Evolutionary conservation across 768 basidiomycete genomes (phyloP).

Genomic region (Suillus weaverae): DNA sequence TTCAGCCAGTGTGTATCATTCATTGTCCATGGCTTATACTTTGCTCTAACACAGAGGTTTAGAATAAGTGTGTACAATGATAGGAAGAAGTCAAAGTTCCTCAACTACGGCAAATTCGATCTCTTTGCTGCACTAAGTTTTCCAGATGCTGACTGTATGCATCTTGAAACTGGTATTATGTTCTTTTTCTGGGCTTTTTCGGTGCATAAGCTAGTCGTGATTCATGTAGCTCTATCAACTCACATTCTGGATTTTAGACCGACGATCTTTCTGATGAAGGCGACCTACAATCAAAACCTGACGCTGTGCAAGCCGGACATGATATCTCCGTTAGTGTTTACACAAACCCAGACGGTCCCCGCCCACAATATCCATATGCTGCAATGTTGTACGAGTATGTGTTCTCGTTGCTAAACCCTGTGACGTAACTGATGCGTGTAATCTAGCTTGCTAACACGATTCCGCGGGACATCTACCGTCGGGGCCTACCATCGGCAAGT

Average conservation of each 20-base stretch:
- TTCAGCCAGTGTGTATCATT: slow-evolving; percentile 29
- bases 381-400: slow-evolving; percentile 41
- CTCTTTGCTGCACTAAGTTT: slow-evolving; percentile 40
- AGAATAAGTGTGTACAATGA: slow-evolving; percentile 37
- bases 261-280: slow-evolving; percentile 41
- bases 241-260: slow-evolving; percentile 22
- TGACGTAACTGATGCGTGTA: slow-evolving; percentile 14
- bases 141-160: slow-evolving; percentile 36
- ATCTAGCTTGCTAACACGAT: slow-evolving; percentile 32
- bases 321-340: slow-evolving; percentile 32
- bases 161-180: slow-evolving; percentile 37
- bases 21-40: background rate
- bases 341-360: slow-evolving; percentile 25
- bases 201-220: slow-evolving; percentile 17
- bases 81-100: slow-evolving; percentile 33
- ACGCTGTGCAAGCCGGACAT: slow-evolving; percentile 35
- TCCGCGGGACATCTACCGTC: slow-evolving; percentile 37
- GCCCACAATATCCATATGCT: slow-evolving; percentile 36
- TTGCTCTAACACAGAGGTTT: background rate
- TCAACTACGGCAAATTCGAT: slow-evolving; percentile 40
- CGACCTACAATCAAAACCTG: slow-evolving; percentile 34
- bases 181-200: slow-evolving; percentile 42
- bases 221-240: background rate
- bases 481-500: slow-evolving; percentile 36
- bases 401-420: slow-evolving; percentile 3